Conservation (phyloP, 73 alveolate genomes). For the Paramecium sonneborni region DNA sequence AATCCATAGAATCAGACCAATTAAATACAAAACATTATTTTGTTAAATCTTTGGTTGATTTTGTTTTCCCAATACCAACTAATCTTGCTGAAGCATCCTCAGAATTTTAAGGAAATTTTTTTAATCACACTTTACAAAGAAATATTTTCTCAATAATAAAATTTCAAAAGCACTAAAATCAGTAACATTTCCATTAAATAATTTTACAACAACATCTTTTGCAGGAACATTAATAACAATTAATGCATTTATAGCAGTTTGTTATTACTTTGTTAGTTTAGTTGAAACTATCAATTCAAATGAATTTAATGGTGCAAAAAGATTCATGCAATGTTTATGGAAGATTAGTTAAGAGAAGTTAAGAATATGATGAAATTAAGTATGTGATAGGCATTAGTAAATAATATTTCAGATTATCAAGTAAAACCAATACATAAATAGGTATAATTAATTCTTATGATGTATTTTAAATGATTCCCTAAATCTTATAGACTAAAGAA, state of each 20-base stretch:
- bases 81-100: constrained; percentile 99
- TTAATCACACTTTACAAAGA: constrained; percentile 81
- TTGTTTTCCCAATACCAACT: constrained; percentile 99
- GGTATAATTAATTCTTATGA: too few species aligned
- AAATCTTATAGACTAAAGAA: too few species aligned
- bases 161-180: constrained; percentile 75
- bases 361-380: too few species aligned
- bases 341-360: too few species aligned
- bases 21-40: constrained; percentile 99
- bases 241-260: constrained; percentile 95
- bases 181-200: constrained; percentile 61
- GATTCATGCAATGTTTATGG: too few species aligned
- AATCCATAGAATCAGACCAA: constrained; percentile 98
- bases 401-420: too few species aligned
- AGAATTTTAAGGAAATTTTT: constrained; percentile 87
- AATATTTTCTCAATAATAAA: constrained; percentile 92
- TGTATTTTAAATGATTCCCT: too few species aligned
- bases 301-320: constrained; percentile 13
- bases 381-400: too few species aligned
- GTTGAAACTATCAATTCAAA: constrained; percentile 74
- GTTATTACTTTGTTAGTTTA: constrained; percentile 77
- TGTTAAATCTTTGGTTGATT: constrained; percentile 98
- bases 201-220: constrained; percentile 79
- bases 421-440: too few species aligned
- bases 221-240: constrained; percentile 99